Evolutionary conservation across 768 basidiomycete species (phyloP).

Genomic region (Xerocomellus amylosporus): DNA sequence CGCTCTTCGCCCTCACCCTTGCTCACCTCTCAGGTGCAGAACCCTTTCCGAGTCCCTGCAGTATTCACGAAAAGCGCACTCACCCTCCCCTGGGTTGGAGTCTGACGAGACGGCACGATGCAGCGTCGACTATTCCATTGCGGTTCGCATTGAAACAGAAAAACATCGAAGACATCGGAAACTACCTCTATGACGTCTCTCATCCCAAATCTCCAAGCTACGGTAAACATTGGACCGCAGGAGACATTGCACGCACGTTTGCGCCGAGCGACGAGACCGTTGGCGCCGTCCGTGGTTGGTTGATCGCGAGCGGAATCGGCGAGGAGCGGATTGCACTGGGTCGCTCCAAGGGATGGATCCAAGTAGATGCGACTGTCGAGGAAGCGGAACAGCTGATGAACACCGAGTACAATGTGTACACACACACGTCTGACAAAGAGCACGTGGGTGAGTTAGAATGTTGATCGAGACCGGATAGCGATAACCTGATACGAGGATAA

Average conservation of each 20-base stretch:
- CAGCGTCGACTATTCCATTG: constrained; percentile 30
- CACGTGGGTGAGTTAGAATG: constrained; percentile 22
- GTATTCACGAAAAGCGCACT: constrained; percentile 42
- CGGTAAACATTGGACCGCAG: constrained; percentile 44
- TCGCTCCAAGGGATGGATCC: constrained; percentile 25
- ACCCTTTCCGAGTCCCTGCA: constrained; percentile 18
- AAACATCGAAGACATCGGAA: constrained; percentile 35
- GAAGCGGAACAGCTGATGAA: constrained; percentile 34
- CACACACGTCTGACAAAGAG: constrained; percentile 26
- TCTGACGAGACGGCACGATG: constrained; percentile 34
- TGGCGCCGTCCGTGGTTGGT: constrained; percentile 27
- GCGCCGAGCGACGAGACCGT: constrained; percentile 24
- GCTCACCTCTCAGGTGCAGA: constrained; percentile 14
- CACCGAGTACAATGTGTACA: constrained; percentile 33
- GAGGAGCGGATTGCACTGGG: constrained; percentile 16
- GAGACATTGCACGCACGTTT: constrained; percentile 28
- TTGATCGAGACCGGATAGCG: neutral
- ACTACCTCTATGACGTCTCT: constrained; percentile 41
- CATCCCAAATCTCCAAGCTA: constrained; percentile 44
- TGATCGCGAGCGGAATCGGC: constrained; percentile 25
- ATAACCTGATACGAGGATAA: neutral
- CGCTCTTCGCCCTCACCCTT: constrained; percentile 11
- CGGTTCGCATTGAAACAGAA: constrained; percentile 33
- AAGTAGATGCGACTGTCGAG: constrained; percentile 25
- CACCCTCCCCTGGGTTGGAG: constrained; percentile 37